Conservation (phyloP, 2,329 filamentous ascomycete genomes). For the Phaeosphaeria sp. region DNA sequence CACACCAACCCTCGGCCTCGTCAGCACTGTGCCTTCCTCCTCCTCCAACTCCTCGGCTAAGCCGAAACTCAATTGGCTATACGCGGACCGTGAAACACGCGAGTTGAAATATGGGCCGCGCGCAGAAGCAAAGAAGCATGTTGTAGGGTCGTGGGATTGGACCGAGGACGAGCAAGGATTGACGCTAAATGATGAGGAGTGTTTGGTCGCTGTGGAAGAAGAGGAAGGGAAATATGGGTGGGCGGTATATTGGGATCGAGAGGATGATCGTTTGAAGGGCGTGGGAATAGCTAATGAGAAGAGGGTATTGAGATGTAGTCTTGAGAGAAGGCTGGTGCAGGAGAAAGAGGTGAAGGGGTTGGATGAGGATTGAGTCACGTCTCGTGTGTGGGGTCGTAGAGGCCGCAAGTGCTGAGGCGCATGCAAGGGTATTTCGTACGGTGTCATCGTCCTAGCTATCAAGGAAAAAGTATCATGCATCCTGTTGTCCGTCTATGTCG, state of each 20-base stretch:
- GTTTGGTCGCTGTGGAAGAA: slow-evolving; percentile 64
- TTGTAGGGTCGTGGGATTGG: slow-evolving; percentile 84
- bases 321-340: slow-evolving; percentile 50
- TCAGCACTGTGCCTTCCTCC: slow-evolving; percentile 51
- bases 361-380: slow-evolving; percentile 17
- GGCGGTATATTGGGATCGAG: slow-evolving; percentile 59
- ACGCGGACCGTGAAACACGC: slow-evolving; percentile 65
- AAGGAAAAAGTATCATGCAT: neutral
- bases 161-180: slow-evolving; percentile 64
- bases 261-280: slow-evolving; percentile 54
- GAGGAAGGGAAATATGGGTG: slow-evolving; percentile 55
- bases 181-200: slow-evolving; percentile 62
- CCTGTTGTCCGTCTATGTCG: neutral
- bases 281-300: slow-evolving; percentile 47
- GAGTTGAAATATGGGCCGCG: slow-evolving; percentile 70
- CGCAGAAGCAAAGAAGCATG: slow-evolving; percentile 73
- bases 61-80: slow-evolving; percentile 73
- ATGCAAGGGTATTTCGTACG: neutral
- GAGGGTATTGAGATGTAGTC: slow-evolving; percentile 52
- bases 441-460: neutral
- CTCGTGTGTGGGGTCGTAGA: neutral
- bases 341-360: slow-evolving; percentile 18
- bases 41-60: slow-evolving; percentile 17
- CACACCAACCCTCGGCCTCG: slow-evolving; percentile 54
- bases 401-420: neutral